Percentiles rank a stretch among this genome's conserved stretches.
These are phyloP conservation scores for Candida smagusa DNA, from an alignment of 1,139 yeast species.

Conservation along the genomic window DNA sequence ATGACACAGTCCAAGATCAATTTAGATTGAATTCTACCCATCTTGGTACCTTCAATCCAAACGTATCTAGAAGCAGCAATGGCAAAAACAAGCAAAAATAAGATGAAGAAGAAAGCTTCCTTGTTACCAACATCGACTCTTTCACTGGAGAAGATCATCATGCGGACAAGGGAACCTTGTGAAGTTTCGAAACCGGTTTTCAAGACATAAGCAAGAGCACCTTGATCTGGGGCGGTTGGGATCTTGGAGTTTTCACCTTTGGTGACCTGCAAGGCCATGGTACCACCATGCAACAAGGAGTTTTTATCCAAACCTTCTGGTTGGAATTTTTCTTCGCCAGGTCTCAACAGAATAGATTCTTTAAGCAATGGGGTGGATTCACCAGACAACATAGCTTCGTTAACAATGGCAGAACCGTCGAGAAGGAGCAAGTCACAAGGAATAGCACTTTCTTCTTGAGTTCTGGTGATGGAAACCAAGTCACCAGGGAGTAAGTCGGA, in stretches of 20 bases:
- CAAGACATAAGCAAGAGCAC: constrained; percentile 86
- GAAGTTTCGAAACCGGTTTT: constrained; percentile 98
- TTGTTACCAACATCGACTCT: constrained; percentile 94
- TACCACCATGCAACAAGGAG: constrained; percentile 92
- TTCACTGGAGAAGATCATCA: constrained; percentile 96
- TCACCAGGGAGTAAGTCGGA: constrained; percentile 88
- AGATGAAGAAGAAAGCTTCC: constrained; percentile 89
- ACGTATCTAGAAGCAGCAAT: constrained; percentile 97
- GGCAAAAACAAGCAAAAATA: constrained; percentile 87
- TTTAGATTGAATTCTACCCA: constrained; percentile 94
- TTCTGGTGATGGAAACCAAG: constrained; percentile 80
- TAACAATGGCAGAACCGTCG: constrained; percentile 89
- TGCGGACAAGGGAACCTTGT: constrained; percentile 95
- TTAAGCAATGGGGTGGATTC: constrained; percentile 95
- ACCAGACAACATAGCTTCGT: constrained; percentile 98
- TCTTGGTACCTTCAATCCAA: constrained; percentile 95
- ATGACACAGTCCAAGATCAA: constrained; percentile 92
- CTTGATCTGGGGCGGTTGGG: constrained; percentile 76
- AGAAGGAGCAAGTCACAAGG: constrained; percentile 92
- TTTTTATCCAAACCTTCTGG: constrained; percentile 86
- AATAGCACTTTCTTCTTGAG: constrained; percentile 85
- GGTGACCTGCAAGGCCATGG: constrained; percentile 91
- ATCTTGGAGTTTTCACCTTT: constrained; percentile 47
- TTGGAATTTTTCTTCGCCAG: constrained; percentile 62
- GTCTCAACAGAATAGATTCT: constrained; percentile 86